These are phyloP conservation scores for Pythium apleroticum DNA, from an alignment of 352 stramenopile genomes.

Conservation along the genomic window DNA sequence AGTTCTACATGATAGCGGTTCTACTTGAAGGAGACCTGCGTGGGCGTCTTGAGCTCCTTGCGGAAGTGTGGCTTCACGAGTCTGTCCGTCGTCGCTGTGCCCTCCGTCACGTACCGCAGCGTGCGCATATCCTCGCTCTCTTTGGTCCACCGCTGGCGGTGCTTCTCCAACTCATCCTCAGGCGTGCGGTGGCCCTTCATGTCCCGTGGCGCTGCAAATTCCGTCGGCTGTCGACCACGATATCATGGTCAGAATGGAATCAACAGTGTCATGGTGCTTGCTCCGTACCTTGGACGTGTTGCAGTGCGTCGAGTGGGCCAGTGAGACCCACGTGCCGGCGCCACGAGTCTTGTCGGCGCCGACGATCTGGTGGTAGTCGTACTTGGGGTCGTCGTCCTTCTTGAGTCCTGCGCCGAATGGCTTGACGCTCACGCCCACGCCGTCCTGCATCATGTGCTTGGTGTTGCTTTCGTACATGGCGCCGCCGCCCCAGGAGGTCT, in stretches of 20 bases:
- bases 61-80: slow-evolving; percentile 52
- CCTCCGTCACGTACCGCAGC: slow-evolving; percentile 63
- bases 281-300: slow-evolving; percentile 42
- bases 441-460: slow-evolving; percentile 55
- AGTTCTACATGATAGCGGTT: neutral
- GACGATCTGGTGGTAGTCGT: slow-evolving; percentile 69
- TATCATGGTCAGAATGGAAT: neutral
- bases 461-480: slow-evolving; percentile 58
- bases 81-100: slow-evolving; percentile 40
- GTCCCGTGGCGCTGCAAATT: slow-evolving; percentile 66
- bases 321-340: slow-evolving; percentile 51
- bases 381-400: slow-evolving; percentile 52
- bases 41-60: slow-evolving; percentile 59
- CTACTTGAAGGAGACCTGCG: slow-evolving; percentile 55
- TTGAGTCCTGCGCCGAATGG: slow-evolving; percentile 56
- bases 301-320: slow-evolving; percentile 55
- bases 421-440: slow-evolving; percentile 30
- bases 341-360: slow-evolving; percentile 56
- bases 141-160: slow-evolving; percentile 63
- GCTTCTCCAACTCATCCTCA: slow-evolving; percentile 51
- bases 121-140: slow-evolving; percentile 53
- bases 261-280: neutral
- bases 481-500: slow-evolving; percentile 40
- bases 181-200: slow-evolving; percentile 46
- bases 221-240: slow-evolving; percentile 33